Evolutionary conservation across 768 basidiomycete species (phyloP).

Genomic region (Tephrocybe sp.): DNA sequence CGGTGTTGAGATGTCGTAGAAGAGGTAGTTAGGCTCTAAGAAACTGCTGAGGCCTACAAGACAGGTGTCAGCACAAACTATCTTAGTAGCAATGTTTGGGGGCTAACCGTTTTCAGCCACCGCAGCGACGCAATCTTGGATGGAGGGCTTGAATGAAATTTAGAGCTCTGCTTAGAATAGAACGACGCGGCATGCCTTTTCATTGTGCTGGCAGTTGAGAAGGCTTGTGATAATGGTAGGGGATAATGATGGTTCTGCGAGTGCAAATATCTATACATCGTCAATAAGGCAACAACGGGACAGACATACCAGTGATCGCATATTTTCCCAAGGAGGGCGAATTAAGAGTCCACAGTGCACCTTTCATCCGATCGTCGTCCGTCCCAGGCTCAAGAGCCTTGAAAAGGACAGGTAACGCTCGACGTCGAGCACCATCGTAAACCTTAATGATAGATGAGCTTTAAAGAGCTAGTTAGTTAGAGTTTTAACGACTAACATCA

Average conservation of each 20-base stretch:
- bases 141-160: constrained; percentile 51
- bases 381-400: constrained; percentile 59
- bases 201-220: constrained; percentile 77
- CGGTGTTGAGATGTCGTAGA: constrained; percentile 49
- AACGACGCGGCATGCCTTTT: constrained; percentile 49
- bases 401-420: constrained; percentile 59
- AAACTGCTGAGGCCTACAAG: constrained; percentile 56
- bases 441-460: constrained; percentile 32
- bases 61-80: not conserved
- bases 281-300: not conserved
- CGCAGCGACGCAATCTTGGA: constrained; percentile 66
- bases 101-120: constrained; percentile 61
- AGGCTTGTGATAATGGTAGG: constrained; percentile 57
- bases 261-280: constrained; percentile 11
- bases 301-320: constrained; percentile 40
- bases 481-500: constrained; percentile 31
- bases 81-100: constrained; percentile 1
- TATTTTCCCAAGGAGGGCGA: constrained; percentile 60
- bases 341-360: constrained; percentile 79
- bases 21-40: constrained; percentile 55
- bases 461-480: not conserved
- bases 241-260: constrained; percentile 59
- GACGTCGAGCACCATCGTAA: constrained; percentile 66
- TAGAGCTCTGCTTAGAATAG: not conserved
- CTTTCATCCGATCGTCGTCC: constrained; percentile 92